Base-by-base conservation (phyloP, 2,329 filamentous ascomycete species). In the Penicillium olsonii region DNA sequence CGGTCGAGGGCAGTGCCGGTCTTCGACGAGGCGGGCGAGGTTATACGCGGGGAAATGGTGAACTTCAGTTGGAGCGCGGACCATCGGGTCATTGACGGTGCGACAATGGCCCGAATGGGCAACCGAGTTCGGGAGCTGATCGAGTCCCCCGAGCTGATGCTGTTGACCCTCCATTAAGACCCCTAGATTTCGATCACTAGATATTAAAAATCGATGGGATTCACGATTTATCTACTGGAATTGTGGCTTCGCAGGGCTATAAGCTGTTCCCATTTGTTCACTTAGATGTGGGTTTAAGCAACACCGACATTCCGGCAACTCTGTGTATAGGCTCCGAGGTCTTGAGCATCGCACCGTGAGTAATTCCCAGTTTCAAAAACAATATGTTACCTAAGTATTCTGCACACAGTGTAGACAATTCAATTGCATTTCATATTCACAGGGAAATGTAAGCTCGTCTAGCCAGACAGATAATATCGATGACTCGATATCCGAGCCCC, bases 1-100 rank as follows among this genome's bases (percentile, higher is more conserved):
- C 84, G 88, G 59, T 84, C 91, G 69, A 87, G 86, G 61, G 81
- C 83, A 1, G 82, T 96, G 26, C 94, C 94, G 10, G 87, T 90
- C 2, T 97, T 97, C 70, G 74, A 77, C 49, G 72, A 75, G 2
- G 66, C 71, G 1, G 68, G 56, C 69, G 81, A 70, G 67, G 76
- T 97, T 11, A 79, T 92, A 11, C 84, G 83, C 72, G 88, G 84
- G 69, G 87, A 95, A 64, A 81, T 95, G 53, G 87, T 87, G 68
- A 91, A 95, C 66, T 90, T 97, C 62, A 97, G 92, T 73, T 97
- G 92, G 92, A 92, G 89, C 69, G 92, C 92, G 5, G 92, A 97
- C 71, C 94, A 99, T 72, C 80, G 94, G 17, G 88, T 97, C 45
- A 85, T 97, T 39, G 94, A 99, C 72, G 94, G 94, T 2, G 92